Percentiles rank a stretch among this genome's conserved stretches.
Conservation (phyloP, 2,329 filamentous ascomycete genomes). For the Geoglossum cookeanum region DNA sequence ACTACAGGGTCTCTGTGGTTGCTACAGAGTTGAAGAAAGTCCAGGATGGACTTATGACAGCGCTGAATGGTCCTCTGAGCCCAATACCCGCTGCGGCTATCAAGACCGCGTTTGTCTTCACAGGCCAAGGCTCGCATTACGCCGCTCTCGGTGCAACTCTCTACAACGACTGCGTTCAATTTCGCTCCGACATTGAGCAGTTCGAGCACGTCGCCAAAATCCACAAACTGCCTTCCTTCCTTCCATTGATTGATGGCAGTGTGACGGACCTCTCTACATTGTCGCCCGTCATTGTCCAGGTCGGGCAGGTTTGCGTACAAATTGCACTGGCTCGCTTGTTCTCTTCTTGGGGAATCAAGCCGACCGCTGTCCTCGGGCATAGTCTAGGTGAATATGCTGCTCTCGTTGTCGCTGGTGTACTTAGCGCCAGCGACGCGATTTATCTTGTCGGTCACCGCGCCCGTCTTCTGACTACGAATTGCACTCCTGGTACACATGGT, state of each 20-base stretch:
- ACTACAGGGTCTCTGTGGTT: conserved; percentile 17
- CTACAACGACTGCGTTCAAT: conserved; percentile 27
- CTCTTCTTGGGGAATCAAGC: conserved; percentile 35
- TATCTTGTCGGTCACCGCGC: conserved; percentile 26
- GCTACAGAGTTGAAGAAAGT: conserved; percentile 16
- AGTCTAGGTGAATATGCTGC: conserved; percentile 59
- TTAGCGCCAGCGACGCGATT: conserved; percentile 52
- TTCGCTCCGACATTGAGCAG: conserved; percentile 23
- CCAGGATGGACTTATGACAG: conserved; percentile 14
- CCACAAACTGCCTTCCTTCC: conserved; percentile 22
- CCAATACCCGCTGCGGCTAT: conserved; percentile 17
- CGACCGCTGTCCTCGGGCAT: conserved; percentile 34
- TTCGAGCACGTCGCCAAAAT: conserved; percentile 17
- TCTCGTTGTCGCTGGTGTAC: conserved; percentile 48
- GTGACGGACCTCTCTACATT: conserved; percentile 25
- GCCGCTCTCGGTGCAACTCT: conserved; percentile 33
- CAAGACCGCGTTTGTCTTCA: conserved; percentile 35
- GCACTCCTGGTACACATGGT: conserved; percentile 22
- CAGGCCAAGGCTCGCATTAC: conserved; percentile 30
- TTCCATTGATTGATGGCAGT: conserved; percentile 27
- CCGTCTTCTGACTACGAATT: conserved; percentile 22
- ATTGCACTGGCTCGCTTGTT: conserved; percentile 38
- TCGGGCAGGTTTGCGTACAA: conserved; percentile 35
- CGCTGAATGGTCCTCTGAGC: conserved; percentile 13
- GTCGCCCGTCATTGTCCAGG: conserved; percentile 33